phyloP scores from a whole-genome alignment of 2,329 filamentous ascomycete genomes.

The Thielaviopsis cerberus region DNA sequence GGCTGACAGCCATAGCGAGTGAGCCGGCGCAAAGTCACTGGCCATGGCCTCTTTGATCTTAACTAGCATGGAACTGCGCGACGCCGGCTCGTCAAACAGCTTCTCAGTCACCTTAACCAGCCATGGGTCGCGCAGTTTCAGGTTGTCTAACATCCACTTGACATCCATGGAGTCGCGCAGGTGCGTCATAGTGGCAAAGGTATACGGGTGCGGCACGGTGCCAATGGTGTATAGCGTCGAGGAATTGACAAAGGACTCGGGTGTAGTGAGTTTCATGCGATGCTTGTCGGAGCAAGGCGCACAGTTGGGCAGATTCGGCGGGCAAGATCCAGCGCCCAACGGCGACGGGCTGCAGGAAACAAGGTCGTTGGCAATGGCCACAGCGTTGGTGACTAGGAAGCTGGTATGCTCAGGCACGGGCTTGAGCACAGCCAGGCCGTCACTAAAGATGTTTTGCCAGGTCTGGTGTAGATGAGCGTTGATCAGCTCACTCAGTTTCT shows the following conservation, averaged over 20 bases:
- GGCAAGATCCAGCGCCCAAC: conserved; percentile 52
- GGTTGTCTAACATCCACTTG: conserved; percentile 43
- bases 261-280: conserved; percentile 48
- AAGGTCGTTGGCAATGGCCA: conserved; percentile 57
- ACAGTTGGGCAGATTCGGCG: conserved; percentile 62
- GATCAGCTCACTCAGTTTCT: conserved; percentile 53
- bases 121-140: conserved; percentile 60
- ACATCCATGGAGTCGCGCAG: conserved; percentile 42
- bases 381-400: conserved; percentile 48
- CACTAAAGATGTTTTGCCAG: conserved; percentile 63
- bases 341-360: conserved; percentile 57
- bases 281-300: conserved; percentile 49
- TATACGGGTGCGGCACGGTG: conserved; percentile 82
- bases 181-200: conserved; percentile 49
- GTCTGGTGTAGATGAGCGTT: conserved; percentile 68
- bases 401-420: conserved; percentile 60
- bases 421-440: conserved; percentile 66
- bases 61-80: conserved; percentile 45
- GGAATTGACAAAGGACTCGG: conserved; percentile 50
- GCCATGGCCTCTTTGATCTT: conserved; percentile 70
- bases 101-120: conserved; percentile 51
- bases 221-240: conserved; percentile 63
- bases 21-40: conserved; percentile 35
- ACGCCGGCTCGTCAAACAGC: conserved; percentile 30
- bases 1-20: conserved; percentile 68